These are phyloP conservation scores for Dendrocalamus latiflorus DNA, from an alignment of 202 grass and related monocot species.

Conservation along the genomic window DNA sequence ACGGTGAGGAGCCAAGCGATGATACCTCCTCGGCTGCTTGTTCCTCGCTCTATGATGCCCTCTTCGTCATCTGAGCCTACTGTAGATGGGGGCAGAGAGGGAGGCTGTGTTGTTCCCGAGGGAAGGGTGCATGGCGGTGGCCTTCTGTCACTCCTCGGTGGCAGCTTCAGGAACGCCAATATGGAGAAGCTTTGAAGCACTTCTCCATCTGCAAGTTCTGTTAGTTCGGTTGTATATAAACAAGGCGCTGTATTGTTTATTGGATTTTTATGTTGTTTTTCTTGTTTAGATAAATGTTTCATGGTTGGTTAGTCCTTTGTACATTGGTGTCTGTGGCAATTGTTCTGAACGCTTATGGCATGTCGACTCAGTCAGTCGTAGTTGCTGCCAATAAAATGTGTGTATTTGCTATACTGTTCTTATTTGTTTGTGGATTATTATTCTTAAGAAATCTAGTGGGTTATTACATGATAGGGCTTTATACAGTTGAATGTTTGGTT, in stretches of 20 bases:
- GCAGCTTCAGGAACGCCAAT: constrained; percentile 56
- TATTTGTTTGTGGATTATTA: constrained; percentile 12
- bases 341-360: constrained; percentile 15
- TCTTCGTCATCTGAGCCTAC: constrained; percentile 31
- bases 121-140: constrained; percentile 71
- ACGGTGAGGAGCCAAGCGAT: constrained; percentile 41
- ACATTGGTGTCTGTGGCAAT: constrained; percentile 18
- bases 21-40: constrained; percentile 58
- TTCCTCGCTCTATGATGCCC: constrained; percentile 65
- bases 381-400: constrained; percentile 31
- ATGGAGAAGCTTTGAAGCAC: constrained; percentile 33
- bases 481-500: neutral
- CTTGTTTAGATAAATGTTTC: constrained; percentile 34
- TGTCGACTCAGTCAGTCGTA: constrained; percentile 8
- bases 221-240: constrained; percentile 44
- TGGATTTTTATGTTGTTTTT: constrained; percentile 26
- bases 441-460: neutral
- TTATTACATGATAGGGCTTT: neutral
- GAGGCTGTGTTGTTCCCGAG: constrained; percentile 46
- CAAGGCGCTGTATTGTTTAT: constrained; percentile 12
- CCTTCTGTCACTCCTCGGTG: constrained; percentile 60
- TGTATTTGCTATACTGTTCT: constrained; percentile 17
- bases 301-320: constrained; percentile 33
- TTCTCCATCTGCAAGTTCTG: constrained; percentile 23
- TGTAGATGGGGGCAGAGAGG: constrained; percentile 37